phyloP scores from a whole-genome alignment of 352 stramenopile genomes.

The Poterioochromonas sp. region DNA sequence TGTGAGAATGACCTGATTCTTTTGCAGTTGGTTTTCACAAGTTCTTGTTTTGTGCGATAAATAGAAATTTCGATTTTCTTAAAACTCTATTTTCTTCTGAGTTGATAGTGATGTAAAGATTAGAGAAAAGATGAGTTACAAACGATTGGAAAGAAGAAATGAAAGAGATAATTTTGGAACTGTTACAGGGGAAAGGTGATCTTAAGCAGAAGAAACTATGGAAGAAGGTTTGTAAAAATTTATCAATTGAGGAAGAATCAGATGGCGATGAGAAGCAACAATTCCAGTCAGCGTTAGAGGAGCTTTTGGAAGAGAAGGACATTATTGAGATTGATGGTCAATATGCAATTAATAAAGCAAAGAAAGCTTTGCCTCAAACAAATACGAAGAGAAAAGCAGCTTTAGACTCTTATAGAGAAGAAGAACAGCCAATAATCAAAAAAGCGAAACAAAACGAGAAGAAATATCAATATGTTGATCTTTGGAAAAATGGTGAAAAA shows the following conservation, averaged over 20 bases:
- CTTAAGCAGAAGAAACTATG: conserved; percentile 30
- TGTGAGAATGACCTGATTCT: no score
- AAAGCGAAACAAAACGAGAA: conserved; percentile 41
- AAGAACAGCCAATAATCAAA: conserved; percentile 35
- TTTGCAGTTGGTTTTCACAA: no score
- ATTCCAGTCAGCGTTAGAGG: conserved; percentile 51
- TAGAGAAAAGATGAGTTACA: no score
- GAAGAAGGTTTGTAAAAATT: conserved; percentile 24
- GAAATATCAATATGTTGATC: conserved; percentile 12
- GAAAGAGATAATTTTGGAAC: no score
- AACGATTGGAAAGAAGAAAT: no score
- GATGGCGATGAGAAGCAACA: conserved; percentile 39
- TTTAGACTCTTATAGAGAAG: not conserved
- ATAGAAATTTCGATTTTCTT: no score
- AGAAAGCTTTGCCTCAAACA: conserved; percentile 35
- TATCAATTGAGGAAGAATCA: conserved; percentile 36
- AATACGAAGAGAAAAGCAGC: conserved; percentile 28
- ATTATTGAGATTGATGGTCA: conserved; percentile 40
- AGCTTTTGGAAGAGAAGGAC: conserved; percentile 48
- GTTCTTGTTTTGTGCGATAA: no score
- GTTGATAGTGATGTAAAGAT: no score
- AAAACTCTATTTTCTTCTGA: no score
- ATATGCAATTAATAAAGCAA: conserved; percentile 36
- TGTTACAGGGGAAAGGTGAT: conserved; percentile 2
- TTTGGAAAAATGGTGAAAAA: conserved; percentile 39